Evolutionary conservation across 768 basidiomycete genomes (phyloP).

Genomic region (Mycena vulgaris): DNA sequence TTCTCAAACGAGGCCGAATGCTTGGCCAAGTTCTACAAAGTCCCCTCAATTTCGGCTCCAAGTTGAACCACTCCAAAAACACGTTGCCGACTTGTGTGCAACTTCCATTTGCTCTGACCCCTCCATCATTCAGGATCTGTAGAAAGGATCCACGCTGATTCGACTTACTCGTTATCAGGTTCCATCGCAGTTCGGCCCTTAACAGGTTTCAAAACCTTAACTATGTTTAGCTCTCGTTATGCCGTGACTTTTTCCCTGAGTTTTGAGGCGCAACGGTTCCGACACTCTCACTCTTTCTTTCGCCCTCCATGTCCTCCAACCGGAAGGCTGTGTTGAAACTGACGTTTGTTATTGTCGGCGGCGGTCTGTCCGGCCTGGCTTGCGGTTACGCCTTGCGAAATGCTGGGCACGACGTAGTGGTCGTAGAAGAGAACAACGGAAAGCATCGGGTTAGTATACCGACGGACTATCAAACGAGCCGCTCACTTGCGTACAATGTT

Average conservation of each 20-base stretch:
- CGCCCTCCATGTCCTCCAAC: conserved; percentile 5
- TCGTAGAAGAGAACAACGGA: conserved; percentile 13
- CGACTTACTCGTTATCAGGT: not conserved
- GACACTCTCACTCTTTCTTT: not conserved
- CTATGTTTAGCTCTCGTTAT: not conserved
- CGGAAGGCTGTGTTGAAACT: conserved; percentile 32
- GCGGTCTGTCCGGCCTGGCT: conserved; percentile 52
- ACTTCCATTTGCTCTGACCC: no score
- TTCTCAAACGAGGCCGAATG: no score
- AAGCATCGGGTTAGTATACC: not conserved
- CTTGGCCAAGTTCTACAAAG: no score
- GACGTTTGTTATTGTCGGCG: conserved; percentile 55
- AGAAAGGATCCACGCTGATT: not conserved
- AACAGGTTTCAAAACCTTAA: not conserved
- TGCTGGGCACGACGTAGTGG: conserved; percentile 25
- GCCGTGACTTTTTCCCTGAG: not conserved
- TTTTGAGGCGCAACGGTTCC: not conserved
- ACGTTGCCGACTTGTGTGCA: no score
- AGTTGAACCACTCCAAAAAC: no score
- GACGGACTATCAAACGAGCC: no score
- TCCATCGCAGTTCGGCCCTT: conserved; percentile 23
- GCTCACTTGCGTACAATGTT: not conserved
- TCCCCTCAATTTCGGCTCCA: no score
- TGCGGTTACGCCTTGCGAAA: conserved; percentile 48
- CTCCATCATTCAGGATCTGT: no score